Base-by-base conservation (phyloP, 495 filamentous ascomycete genomes). In the Tuber borchii region DNA sequence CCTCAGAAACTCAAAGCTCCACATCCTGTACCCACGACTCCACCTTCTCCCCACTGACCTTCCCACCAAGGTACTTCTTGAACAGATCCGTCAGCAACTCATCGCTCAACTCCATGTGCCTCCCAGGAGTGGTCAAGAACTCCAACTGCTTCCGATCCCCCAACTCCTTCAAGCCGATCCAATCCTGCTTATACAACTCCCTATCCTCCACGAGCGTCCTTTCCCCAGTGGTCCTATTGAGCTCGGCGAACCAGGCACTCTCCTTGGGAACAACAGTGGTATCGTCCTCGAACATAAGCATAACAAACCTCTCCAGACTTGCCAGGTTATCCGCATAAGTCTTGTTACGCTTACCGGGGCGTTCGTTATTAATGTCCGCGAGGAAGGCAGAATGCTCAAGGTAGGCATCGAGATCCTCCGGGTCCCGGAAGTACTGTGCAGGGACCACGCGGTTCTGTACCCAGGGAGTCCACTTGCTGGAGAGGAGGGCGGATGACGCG, bases 311-410 rank as follows among this genome's bases (percentile, higher is more conserved):
- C 82, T 93, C 90, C 78, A 99, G 82, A 70, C 82, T 84, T 42
- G 84, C 87, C 73, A 99, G 83, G 83, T 93, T 91, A 80, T 87
- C 83, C 83, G 87, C 90, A 84, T 98, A 98, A 12, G 85, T 87
- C 68, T 82, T 79, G 78, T 94, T 97, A 87, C 95, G 97, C 73
- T 82, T 39, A 51, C 73, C 77, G 26, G 69, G 83, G 3, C 96
- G 87, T 88, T 98, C 95, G 82, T 97, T 97, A 85, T 99, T 99
- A 84, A 98, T 90, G 84, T 98, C 95, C n/a, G 95, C 95, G n/a
- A 99, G 86, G 84, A 95, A 97, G 81, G 94, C 96, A 82, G 93
- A 95, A 83, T 90, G 77, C 80, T 92, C 90, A 26, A 97, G 87
- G 83, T 97, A 99, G 45, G 84, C 81, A 7, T 91, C 90, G 74